phyloP scores from a whole-genome alignment of 352 stramenopile species.

The Phytophthora fragariaefolia region DNA sequence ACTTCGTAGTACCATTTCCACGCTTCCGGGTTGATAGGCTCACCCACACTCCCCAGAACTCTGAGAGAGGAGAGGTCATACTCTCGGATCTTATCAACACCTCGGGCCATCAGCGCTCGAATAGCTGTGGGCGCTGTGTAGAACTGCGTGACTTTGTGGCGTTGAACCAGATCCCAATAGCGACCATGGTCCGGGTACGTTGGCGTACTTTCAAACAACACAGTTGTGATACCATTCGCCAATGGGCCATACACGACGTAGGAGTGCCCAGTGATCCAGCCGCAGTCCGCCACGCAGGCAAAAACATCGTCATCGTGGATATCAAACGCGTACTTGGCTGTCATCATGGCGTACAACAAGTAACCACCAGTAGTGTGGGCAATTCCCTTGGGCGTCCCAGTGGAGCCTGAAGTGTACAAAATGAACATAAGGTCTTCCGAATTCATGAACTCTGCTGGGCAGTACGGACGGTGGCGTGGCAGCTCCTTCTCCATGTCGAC shows the following conservation, averaged over 20 bases:
- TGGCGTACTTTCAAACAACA: slow-evolving; percentile 98
- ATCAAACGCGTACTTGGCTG: slow-evolving; percentile 94
- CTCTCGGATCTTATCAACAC: slow-evolving; percentile 89
- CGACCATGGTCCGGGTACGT: slow-evolving; percentile 94
- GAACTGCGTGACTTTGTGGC: slow-evolving; percentile 24
- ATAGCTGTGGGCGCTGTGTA: slow-evolving; percentile 20
- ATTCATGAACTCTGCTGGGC: slow-evolving; percentile 94
- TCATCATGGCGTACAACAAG: slow-evolving; percentile 93
- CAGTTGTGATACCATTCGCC: slow-evolving; percentile 94
- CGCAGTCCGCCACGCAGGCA: slow-evolving; percentile 94
- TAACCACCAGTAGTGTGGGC: slow-evolving; percentile 90
- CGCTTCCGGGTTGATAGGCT: slow-evolving; percentile 97
- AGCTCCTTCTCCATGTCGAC: slow-evolving; percentile 94
- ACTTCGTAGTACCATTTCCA: slow-evolving; percentile 97
- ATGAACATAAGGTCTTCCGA: slow-evolving; percentile 52
- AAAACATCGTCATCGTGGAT: slow-evolving; percentile 93
- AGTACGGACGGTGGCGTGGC: slow-evolving; percentile 91
- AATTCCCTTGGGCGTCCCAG: slow-evolving; percentile 21
- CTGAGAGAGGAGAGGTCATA: slow-evolving; percentile 95
- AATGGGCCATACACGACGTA: slow-evolving; percentile 97
- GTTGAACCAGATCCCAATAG: slow-evolving; percentile 95
- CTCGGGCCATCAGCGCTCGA: slow-evolving; percentile 95
- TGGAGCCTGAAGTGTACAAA: slow-evolving; percentile 29
- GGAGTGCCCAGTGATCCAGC: slow-evolving; percentile 97
- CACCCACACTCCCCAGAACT: slow-evolving; percentile 96